Percentiles rank a stretch among this genome's conserved stretches.
These are phyloP conservation scores for Austroboletus rostrupii DNA, from an alignment of 1,284 basidiomycete species.

Conservation along the genomic window DNA sequence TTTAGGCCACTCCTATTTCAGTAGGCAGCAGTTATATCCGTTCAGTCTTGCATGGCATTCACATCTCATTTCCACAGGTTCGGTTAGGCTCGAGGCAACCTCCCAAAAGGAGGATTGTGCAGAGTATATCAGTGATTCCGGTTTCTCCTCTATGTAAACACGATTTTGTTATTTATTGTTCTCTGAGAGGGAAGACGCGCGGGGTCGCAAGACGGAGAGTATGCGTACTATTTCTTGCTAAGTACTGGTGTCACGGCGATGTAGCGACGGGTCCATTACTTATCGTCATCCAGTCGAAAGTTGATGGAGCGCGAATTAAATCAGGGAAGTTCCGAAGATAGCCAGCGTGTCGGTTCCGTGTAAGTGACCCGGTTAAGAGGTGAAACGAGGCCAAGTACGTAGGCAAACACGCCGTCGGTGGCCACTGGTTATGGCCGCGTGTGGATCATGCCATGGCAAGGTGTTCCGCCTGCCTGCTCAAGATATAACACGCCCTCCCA, in stretches of 20 bases:
- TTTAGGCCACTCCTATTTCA: conserved; percentile 75
- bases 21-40: conserved; percentile 39
- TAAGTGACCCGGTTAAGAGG: conserved; percentile 6
- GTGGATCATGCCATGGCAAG: conserved; percentile 32
- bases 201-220: conserved; percentile 3
- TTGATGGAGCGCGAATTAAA: conserved; percentile 12
- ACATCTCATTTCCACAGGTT: conserved; percentile 35
- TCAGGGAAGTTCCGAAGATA: conserved; percentile 5
- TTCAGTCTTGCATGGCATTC: conserved; percentile 13
- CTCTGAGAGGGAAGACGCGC: background rate
- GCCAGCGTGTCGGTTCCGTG: conserved; percentile 30
- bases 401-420: conserved; percentile 20
- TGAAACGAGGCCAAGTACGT: conserved; percentile 30
- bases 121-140: conserved; percentile 55
- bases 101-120: conserved; percentile 48
- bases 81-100: conserved; percentile 50
- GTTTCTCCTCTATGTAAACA: conserved; percentile 55
- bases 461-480: conserved; percentile 21
- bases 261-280: conserved; percentile 10
- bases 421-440: conserved; percentile 24
- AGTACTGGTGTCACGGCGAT: conserved; percentile 10
- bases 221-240: conserved; percentile 12
- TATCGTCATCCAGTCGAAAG: conserved; percentile 10
- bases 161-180: background rate
- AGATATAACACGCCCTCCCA: conserved; percentile 28